Percentiles rank a stretch among this genome's conserved stretches.
phyloP scores from a whole-genome alignment of 1,284 basidiomycete genomes.

The Vanrija sp. region DNA sequence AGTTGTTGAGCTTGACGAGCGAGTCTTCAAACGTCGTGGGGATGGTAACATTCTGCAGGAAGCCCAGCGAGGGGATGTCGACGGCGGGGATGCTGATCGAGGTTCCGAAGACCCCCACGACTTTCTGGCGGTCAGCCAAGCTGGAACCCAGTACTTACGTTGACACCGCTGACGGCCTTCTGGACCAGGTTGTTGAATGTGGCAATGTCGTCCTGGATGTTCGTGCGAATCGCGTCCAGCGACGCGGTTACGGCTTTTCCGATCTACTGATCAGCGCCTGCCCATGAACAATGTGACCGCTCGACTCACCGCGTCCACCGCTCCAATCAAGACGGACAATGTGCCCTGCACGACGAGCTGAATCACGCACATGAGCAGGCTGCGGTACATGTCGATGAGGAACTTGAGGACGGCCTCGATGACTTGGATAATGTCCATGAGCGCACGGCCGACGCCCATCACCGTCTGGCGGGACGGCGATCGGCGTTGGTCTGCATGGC shows the following conservation, averaged over 20 bases:
- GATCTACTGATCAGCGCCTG: constrained; percentile 54
- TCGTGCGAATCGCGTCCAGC: constrained; percentile 58
- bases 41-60: constrained; percentile 72
- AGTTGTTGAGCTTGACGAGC: constrained; percentile 69
- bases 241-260: constrained; percentile 63
- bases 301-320: constrained; percentile 61
- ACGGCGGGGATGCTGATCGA: constrained; percentile 64
- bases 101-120: constrained; percentile 60
- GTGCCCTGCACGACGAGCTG: constrained; percentile 82
- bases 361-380: constrained; percentile 84
- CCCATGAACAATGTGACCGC: neutral
- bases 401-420: constrained; percentile 88
- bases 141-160: constrained; percentile 43
- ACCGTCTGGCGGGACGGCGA: constrained; percentile 70
- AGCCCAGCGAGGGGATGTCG: constrained; percentile 64
- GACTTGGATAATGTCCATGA: constrained; percentile 63
- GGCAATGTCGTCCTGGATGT: constrained; percentile 67
- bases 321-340: constrained; percentile 71
- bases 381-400: constrained; percentile 84
- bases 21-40: constrained; percentile 73
- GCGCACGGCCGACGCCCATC: constrained; percentile 65
- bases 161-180: constrained; percentile 61
- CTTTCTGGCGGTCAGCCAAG: constrained; percentile 40
- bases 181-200: constrained; percentile 67
- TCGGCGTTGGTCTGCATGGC: constrained; percentile 77